phyloP scores from a whole-genome alignment of 2,329 filamentous ascomycete genomes.

The Paecilomyces fulvus region DNA sequence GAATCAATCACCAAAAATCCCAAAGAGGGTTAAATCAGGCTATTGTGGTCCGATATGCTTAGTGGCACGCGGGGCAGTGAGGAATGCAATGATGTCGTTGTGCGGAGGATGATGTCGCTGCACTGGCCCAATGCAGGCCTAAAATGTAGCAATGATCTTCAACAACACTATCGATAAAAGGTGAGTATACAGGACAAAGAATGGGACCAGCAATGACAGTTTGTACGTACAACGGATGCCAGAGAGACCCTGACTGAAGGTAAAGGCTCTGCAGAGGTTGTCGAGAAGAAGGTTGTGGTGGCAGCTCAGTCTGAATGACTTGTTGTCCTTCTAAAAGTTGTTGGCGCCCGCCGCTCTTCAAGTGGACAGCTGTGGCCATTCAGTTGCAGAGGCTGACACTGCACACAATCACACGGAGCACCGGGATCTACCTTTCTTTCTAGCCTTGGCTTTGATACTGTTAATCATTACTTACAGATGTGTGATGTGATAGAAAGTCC shows the following conservation, averaged over 20 bases:
- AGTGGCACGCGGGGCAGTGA: slow-evolving; percentile 9
- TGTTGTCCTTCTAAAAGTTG: not conserved
- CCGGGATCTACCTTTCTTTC: not conserved
- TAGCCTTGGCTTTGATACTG: not conserved
- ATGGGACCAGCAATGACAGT: not conserved
- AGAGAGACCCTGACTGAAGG: not conserved
- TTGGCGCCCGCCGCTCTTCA: slow-evolving; percentile 10
- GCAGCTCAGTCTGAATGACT: not conserved
- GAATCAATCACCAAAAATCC: not conserved
- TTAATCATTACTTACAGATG: not conserved
- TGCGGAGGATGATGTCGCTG: not conserved
- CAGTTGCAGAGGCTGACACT: not conserved
- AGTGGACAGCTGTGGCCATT: slow-evolving; percentile 1
- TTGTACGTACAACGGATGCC: not conserved
- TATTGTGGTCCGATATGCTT: slow-evolving; percentile 1
- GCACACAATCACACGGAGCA: not conserved
- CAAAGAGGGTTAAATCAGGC: slow-evolving; percentile 4
- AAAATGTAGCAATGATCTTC: not conserved
- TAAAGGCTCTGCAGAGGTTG: not conserved
- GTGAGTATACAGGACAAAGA: not conserved
- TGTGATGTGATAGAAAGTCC: not conserved
- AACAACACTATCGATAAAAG: not conserved
- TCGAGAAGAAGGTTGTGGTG: not conserved
- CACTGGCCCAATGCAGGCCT: not conserved
- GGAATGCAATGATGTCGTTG: not conserved